Base-by-base conservation (phyloP, 768 basidiomycete genomes). In the Fistulinella prunicolor region DNA sequence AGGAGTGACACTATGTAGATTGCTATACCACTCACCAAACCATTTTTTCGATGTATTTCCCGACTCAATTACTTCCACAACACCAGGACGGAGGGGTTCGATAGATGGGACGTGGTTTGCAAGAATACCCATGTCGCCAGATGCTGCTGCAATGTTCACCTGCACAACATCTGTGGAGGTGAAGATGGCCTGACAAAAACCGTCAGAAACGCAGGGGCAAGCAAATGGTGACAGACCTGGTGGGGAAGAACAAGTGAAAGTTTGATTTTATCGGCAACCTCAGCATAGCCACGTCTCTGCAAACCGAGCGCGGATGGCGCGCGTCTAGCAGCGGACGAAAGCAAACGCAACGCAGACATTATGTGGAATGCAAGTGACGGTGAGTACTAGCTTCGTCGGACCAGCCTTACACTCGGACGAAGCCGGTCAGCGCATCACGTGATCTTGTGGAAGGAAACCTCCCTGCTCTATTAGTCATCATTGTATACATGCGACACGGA, bases 21-120 rank as follows among this genome's bases (percentile, higher is more conserved):
- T 16, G 10, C 40, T 22, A 41, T 40, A 32, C 17, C 24, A 73
- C 91, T 63, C 67, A 96, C 96, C 90, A 65, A 98, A 99, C 86
- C 89, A 98, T 75, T 95, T 98, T 80, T 96, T 94, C 48, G 85
- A 80, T 30, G 76, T 68, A 63, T 79, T 80, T 43, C 75, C 77
- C 10, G 83, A 73, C 73, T 97, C 95, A 56, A 98, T 82, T 58
- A 99, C 86, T 71, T 99, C 96, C 44, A 99, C 76, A 49, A 98
- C 78, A 66, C 96, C 96, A 35, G 96, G 88, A 64, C 90, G 89
- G 46, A 99, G 78, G 40, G 95, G 79, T 70, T 99, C 96, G 49
- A 98, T 88, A n/a, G 93, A 89, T 24, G 96, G 87, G 46, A 97
- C 94, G 73, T 99, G 96, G 79, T 95, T 96, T 60, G 95, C 92